Evolutionary conservation across 768 basidiomycete genomes (phyloP), one percentile per base, ranked within the genome.

Genomic region (Hortiboletus flavorubellus): DNA sequence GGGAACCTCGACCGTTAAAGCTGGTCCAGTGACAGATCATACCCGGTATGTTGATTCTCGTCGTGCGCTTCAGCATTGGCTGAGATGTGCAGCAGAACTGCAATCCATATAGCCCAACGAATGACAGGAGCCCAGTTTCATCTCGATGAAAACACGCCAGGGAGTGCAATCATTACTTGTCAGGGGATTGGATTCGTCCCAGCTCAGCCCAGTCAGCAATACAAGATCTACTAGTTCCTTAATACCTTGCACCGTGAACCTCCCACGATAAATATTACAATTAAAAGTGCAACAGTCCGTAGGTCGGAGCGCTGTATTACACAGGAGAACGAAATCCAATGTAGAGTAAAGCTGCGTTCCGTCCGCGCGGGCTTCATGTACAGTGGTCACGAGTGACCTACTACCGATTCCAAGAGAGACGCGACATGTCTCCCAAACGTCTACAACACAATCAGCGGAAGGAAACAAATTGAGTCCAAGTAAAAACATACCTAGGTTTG

Each of bases 341-440:
- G 54, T 16, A 67, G 46, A 49, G 47, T 67, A 69, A 44, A 23
- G 41, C 14, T 37, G 53, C 37, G 14, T 51, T 40, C 48, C 42
- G 16, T 41, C 40, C 34, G 46, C 14, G 49, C 18, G 26, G 26
- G 40, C 29, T 34, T 56, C 47, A 8, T 37, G 43, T 46, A 59
- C 47, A 58, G 48, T 26, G 37, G 29, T 35, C 49, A 47, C 11
- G 42, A 44, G 14, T 11, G 29, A 47, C 33, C 33, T 21, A 35
- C 12, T 71, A 75, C 64, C 83, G 82, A 62, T 92, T 92, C 90
- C 91, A 93, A 30, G 91, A 92, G 18, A 93, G 77, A 26, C 91
- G 74, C 0, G 86, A 80, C 91, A 93, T 93, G 68, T 93, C 91
- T 23, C 91, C 91, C 44, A 92, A 71, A 55, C 90, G 89, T 70